phyloP scores from a whole-genome alignment of 495 filamentous ascomycete genomes.

The Annulohypoxylon nitens region DNA sequence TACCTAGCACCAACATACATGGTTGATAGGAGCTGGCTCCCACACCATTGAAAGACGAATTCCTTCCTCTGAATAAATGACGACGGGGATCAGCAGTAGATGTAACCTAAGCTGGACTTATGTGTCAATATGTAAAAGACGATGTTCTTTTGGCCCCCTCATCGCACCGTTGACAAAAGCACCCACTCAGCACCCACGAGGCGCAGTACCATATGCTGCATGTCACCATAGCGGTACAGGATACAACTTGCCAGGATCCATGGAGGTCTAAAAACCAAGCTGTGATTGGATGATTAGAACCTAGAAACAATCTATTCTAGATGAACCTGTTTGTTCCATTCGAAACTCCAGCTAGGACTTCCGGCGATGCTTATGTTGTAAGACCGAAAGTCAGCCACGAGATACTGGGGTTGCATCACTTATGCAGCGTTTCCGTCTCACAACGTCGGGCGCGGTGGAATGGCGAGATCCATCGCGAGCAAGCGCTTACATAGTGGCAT shows the following conservation, averaged over 20 bases:
- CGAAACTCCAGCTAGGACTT: background rate
- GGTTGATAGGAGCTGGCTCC: background rate
- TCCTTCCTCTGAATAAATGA: background rate
- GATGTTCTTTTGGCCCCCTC: slow-evolving; percentile 4
- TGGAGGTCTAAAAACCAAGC: background rate
- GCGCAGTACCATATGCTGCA: background rate
- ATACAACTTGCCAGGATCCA: background rate
- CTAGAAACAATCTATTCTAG: background rate
- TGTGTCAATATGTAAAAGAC: background rate
- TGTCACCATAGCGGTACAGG: background rate
- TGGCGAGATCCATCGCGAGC: background rate
- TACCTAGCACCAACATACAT: background rate
- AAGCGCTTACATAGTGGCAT: background rate
- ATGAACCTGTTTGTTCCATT: background rate
- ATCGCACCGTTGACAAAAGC: background rate
- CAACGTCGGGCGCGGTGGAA: background rate
- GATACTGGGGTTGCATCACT: background rate
- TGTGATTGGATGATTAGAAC: background rate
- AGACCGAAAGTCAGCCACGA: slow-evolving; percentile 3
- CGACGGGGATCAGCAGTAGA: background rate
- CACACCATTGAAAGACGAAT: background rate
- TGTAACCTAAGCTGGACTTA: background rate
- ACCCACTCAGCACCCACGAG: background rate
- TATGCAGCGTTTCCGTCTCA: background rate
- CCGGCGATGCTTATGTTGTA: background rate